Evolutionary conservation across 75 land plant genomes (phyloP).

Genomic region (Picea glauca): DNA sequence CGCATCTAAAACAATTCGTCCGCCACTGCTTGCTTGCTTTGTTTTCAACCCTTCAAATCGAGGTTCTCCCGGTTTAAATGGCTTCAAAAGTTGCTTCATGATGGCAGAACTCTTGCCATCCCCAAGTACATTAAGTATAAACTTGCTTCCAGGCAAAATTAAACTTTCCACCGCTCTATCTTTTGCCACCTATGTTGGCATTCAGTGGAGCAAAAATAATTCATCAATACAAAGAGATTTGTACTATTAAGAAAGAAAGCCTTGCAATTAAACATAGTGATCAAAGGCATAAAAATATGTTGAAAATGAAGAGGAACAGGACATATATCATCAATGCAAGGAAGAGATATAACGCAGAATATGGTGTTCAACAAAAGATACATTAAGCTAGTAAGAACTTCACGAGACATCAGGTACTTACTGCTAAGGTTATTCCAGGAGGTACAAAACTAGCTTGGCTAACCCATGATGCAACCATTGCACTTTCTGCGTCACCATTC

Average conservation of each 20-base stretch:
- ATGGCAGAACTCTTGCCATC: slow-evolving; percentile 29
- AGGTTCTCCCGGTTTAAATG: slow-evolving; percentile 44
- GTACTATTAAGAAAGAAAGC: background rate
- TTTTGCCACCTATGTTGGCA: slow-evolving; percentile 38
- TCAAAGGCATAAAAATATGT: background rate
- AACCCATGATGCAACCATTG: slow-evolving; percentile 59
- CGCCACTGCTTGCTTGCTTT: slow-evolving; percentile 33
- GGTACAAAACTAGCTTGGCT: slow-evolving; percentile 61
- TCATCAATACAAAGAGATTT: background rate
- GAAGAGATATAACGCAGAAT: background rate
- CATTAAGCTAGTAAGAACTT: background rate
- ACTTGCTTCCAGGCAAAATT: slow-evolving; percentile 34
- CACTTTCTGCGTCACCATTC: slow-evolving; percentile 50
- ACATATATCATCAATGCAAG: background rate
- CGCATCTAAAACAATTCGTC: slow-evolving; percentile 30
- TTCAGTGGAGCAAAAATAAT: background rate
- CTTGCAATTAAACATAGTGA: background rate
- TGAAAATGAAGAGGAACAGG: slow-evolving; percentile 1
- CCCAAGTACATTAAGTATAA: slow-evolving; percentile 48
- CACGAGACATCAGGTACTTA: slow-evolving; percentile 9
- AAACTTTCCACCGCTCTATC: slow-evolving; percentile 49
- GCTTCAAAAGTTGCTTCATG: slow-evolving; percentile 36
- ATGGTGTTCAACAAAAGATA: background rate
- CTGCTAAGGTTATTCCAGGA: slow-evolving; percentile 47
- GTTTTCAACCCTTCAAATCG: slow-evolving; percentile 29